A percentile compares a stretch with the other conserved stretches of the same genome.
These are phyloP conservation scores for Ceratocystis lukuohia DNA, from an alignment of 2,329 filamentous ascomycete species.

Conservation along the genomic window DNA sequence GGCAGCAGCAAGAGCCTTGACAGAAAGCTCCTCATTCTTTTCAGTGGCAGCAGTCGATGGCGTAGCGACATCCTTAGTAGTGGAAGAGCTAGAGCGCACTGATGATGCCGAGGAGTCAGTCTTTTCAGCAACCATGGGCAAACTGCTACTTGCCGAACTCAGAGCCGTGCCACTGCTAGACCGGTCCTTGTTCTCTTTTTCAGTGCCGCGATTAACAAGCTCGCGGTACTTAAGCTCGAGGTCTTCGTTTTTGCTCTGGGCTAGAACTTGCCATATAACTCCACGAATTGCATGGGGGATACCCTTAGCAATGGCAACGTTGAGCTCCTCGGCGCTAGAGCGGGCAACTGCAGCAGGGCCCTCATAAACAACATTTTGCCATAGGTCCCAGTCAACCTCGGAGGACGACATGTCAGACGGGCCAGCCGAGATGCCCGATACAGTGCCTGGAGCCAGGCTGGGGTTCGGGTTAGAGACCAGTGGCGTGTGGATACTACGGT, in stretches of 20 bases:
- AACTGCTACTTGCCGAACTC: constrained; percentile 40
- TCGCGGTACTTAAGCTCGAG: constrained; percentile 79
- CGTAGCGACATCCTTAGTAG: constrained; percentile 40
- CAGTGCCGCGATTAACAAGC: constrained; percentile 63
- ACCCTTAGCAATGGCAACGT: constrained; percentile 77
- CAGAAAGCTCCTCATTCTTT: constrained; percentile 47
- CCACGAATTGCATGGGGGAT: constrained; percentile 91
- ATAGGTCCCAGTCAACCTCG: constrained; percentile 96
- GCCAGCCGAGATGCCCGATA: constrained; percentile 64
- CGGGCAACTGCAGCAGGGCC: constrained; percentile 78
- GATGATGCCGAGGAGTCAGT: constrained; percentile 71
- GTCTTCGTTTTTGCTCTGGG: constrained; percentile 87
- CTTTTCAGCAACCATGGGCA: constrained; percentile 51
- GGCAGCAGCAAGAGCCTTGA: constrained; percentile 50
- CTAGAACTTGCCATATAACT: constrained; percentile 97
- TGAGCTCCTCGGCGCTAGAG: constrained; percentile 79
- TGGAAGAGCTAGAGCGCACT: constrained; percentile 67
- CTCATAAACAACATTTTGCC: constrained; percentile 92
- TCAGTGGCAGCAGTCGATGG: constrained; percentile 32
- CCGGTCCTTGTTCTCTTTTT: constrained; percentile 54
- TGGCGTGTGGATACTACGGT: constrained; percentile 27
- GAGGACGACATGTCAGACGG: constrained; percentile 56
- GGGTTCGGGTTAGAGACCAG: constrained; percentile 53
- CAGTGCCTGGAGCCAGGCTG: constrained; percentile 69
- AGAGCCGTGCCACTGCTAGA: constrained; percentile 41